Conservation (phyloP, 768 basidiomycete species). For the Myochromella boudieri region DNA sequence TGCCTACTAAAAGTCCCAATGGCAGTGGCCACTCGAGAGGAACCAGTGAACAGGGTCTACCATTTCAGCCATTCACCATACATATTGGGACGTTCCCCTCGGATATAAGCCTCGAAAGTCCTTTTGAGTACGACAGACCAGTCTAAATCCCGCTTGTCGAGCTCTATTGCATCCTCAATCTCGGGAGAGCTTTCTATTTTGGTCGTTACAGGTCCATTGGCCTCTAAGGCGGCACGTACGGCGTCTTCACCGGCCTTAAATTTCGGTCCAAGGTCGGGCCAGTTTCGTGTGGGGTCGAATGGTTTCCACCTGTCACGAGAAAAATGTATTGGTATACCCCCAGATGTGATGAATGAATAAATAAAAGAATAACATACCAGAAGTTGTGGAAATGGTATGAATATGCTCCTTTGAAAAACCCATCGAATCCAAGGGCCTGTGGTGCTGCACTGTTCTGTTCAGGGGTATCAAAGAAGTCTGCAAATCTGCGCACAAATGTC, state of each 20-base stretch:
- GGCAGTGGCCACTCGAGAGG: background rate
- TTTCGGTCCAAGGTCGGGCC: slow-evolving; percentile 81
- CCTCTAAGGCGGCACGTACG: slow-evolving; percentile 47
- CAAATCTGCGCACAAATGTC: slow-evolving; percentile 51
- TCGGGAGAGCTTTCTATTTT: slow-evolving; percentile 21
- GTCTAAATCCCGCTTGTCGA: slow-evolving; percentile 75
- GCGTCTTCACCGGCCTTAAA: slow-evolving; percentile 75
- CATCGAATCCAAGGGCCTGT: slow-evolving; percentile 81
- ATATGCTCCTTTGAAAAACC: slow-evolving; percentile 91
- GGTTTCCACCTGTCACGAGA: slow-evolving; percentile 80
- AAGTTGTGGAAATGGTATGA: slow-evolving; percentile 96
- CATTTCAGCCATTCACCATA: slow-evolving; percentile 76
- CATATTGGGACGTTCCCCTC: slow-evolving; percentile 89
- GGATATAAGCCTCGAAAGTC: slow-evolving; percentile 89
- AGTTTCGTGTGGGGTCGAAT: slow-evolving; percentile 85
- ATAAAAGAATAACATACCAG: slow-evolving; percentile 51
- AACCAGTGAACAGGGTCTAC: slow-evolving; percentile 16
- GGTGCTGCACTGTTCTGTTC: slow-evolving; percentile 70
- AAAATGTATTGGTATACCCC: background rate
- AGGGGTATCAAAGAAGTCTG: slow-evolving; percentile 81
- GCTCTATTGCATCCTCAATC: slow-evolving; percentile 37
- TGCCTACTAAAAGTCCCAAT: background rate
- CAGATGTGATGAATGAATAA: background rate
- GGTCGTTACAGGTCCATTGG: slow-evolving; percentile 22
- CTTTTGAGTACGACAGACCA: slow-evolving; percentile 91